Percentiles rank a stretch among this genome's conserved stretches.
Evolutionary conservation across 345 rosid genomes (phyloP).

Genomic region (Eucalyptus victrix): DNA sequence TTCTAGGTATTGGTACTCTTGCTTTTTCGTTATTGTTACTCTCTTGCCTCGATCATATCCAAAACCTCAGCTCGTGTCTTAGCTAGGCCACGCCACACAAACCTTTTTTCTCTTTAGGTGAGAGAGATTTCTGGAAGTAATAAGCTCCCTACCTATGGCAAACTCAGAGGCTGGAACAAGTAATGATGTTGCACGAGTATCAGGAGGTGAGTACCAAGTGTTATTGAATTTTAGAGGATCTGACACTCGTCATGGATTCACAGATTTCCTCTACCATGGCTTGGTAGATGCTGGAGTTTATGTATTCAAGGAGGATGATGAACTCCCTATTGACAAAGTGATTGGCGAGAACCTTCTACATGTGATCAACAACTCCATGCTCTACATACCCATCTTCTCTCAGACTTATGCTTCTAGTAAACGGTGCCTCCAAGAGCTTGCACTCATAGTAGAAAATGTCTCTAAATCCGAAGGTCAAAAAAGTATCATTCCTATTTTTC

Average conservation of each 20-base stretch:
- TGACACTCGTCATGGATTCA: not conserved
- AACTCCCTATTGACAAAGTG: accelerated
- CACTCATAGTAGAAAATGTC: not conserved
- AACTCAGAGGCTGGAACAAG: not conserved
- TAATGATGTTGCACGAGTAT: not conserved
- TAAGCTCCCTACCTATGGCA: not conserved
- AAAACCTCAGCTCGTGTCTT: not conserved
- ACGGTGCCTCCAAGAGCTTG: not conserved
- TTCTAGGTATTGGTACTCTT: not conserved
- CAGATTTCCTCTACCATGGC: not conserved
- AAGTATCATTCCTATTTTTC: not conserved
- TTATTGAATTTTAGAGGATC: not conserved
- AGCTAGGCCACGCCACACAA: not conserved
- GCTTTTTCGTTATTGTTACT: not conserved
- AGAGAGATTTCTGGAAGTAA: not conserved
- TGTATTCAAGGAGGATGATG: not conserved
- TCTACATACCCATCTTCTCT: not conserved
- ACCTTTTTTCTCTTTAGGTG: not conserved
- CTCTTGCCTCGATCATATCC: not conserved
- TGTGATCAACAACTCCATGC: not conserved
- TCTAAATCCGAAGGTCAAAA: accelerated
- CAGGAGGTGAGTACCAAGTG: not conserved
- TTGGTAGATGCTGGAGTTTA: not conserved
- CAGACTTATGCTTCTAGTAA: not conserved
- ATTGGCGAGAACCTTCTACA: not conserved